Conservation (phyloP, 2,329 filamentous ascomycete genomes). For the Lachnellula cervina region DNA sequence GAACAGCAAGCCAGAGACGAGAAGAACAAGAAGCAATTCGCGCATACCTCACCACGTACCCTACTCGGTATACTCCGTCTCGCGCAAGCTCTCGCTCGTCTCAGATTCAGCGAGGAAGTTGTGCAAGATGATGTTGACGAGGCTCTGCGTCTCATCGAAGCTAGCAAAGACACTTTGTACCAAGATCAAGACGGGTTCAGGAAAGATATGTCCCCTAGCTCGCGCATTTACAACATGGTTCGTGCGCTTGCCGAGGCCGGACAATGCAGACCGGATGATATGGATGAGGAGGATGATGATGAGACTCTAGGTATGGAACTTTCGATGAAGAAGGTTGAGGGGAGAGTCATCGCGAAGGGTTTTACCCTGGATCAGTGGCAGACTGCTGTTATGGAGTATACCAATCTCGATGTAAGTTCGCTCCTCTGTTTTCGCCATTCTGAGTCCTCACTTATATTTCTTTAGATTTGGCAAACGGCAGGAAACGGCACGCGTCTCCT, state of each 20-base stretch:
- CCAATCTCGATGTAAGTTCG: conserved; percentile 75
- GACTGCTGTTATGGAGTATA: conserved; percentile 83
- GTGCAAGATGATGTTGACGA: conserved; percentile 93
- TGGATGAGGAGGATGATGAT: conserved; percentile 68
- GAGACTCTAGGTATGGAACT: conserved; percentile 63
- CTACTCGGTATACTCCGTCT: conserved; percentile 89
- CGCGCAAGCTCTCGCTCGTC: conserved; percentile 84
- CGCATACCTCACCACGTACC: conserved; percentile 89
- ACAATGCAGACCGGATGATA: conserved; percentile 42
- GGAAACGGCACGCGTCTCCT: conserved; percentile 65
- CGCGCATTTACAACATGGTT: conserved; percentile 92
- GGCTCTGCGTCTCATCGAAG: conserved; percentile 82
- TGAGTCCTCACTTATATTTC: conserved; percentile 34
- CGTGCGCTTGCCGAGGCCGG: conserved; percentile 81
- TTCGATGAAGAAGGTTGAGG: conserved; percentile 81
- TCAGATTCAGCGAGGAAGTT: conserved; percentile 82
- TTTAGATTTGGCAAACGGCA: conserved; percentile 72
- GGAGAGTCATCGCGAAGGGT: conserved; percentile 89
- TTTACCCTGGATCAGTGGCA: conserved; percentile 94
- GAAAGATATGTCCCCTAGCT: conserved; percentile 73
- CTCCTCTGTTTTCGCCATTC: neutral
- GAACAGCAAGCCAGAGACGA: conserved; percentile 90
- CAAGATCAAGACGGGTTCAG: conserved; percentile 57
- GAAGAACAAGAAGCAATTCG: conserved; percentile 85
- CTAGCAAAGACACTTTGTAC: conserved; percentile 87